These are phyloP conservation scores for Globisporangium megalacanthum DNA, from an alignment of 352 stramenopile genomes.

Conservation along the genomic window DNA sequence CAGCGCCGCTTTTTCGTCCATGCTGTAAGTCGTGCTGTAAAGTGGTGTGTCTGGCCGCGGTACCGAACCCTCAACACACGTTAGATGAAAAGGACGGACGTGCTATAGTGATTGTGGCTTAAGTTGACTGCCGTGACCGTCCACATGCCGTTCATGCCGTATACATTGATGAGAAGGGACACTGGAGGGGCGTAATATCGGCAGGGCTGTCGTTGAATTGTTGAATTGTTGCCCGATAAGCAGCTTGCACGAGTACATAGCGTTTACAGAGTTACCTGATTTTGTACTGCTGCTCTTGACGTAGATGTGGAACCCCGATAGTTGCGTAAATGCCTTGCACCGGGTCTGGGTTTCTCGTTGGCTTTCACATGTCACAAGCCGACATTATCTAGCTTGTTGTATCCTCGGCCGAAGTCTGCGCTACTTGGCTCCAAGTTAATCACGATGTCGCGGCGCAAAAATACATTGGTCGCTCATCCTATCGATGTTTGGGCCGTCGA, in stretches of 20 bases:
- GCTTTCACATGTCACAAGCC: neutral
- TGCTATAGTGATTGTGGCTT: conserved; percentile 12
- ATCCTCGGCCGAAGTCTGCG: neutral
- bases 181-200: neutral
- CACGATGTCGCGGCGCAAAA: too few relatives aligned
- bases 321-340: neutral
- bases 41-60: neutral
- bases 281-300: conserved; percentile 1
- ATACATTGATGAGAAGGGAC: neutral
- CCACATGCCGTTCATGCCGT: neutral
- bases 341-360: neutral
- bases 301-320: conserved; percentile 5
- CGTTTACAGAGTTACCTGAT: conserved; percentile 7
- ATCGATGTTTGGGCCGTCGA: too few relatives aligned
- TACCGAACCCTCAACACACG: neutral
- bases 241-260: conserved; percentile 18
- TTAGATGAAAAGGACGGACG: conserved; percentile 4
- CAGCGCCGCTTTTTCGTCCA: neutral
- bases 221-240: conserved; percentile 13
- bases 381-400: neutral
- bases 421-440: too few relatives aligned
- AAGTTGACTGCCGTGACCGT: conserved; percentile 8
- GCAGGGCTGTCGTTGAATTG: conserved; percentile 2
- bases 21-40: conserved; percentile 8
- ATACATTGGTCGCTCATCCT: too few relatives aligned